A percentile compares a stretch with the other conserved stretches of the same genome.
Evolutionary conservation across 106 monocot genomes (phyloP).

Genomic region (Dendrobium chrysotoxum): DNA sequence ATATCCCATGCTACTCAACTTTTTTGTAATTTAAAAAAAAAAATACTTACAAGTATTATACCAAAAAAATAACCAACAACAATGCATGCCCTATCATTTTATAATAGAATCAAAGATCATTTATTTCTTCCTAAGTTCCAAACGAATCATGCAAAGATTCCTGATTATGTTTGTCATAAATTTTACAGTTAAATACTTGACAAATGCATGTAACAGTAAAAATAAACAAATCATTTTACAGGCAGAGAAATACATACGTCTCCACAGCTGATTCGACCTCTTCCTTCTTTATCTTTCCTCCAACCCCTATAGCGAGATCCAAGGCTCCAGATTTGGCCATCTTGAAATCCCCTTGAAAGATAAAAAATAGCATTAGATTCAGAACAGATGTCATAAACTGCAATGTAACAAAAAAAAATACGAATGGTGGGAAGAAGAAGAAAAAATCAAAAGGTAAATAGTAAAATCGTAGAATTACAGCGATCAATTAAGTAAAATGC

Average conservation of each 20-base stretch:
- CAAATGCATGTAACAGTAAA: not conserved
- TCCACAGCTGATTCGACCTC: conserved; percentile 82
- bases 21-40: too few species aligned
- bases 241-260: conserved; percentile 27
- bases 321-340: conserved; percentile 71
- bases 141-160: not conserved
- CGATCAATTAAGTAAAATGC: not conserved
- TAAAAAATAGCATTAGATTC: not conserved
- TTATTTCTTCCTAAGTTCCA: not conserved
- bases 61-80: too few species aligned
- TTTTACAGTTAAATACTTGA: not conserved
- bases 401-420: not conserved
- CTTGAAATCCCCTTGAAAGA: conserved; percentile 3
- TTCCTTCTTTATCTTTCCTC: conserved; percentile 72
- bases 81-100: too few species aligned
- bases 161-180: not conserved
- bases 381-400: not conserved
- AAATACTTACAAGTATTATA: too few species aligned
- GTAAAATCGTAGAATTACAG: not conserved
- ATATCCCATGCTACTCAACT: too few species aligned
- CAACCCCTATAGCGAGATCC: conserved; percentile 72
- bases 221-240: not conserved
- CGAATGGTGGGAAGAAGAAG: not conserved
- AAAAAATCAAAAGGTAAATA: not conserved
- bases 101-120: too few species aligned